Evolutionary conservation across 352 stramenopile genomes (phyloP).

Genomic region (Blastocystis sp.): DNA sequence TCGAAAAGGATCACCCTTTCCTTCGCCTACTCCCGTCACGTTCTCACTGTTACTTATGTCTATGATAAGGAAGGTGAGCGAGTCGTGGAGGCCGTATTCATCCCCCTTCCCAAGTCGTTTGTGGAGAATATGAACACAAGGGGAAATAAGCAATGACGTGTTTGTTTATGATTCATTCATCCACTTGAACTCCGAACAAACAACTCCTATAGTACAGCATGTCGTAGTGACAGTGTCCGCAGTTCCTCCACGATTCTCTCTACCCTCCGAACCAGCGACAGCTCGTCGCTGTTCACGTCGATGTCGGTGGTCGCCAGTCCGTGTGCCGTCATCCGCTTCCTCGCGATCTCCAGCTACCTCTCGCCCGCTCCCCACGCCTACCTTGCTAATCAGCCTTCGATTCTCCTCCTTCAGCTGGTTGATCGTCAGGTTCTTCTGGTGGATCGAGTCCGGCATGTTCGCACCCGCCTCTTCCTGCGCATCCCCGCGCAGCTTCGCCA

Average conservation of each 20-base stretch:
- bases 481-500: no score
- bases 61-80: no score
- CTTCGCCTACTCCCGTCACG: no score
- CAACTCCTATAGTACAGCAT: constrained; percentile 5
- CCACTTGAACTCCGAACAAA: no score
- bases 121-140: no score
- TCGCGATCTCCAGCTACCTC: constrained; percentile 47
- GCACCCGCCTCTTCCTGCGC: no score
- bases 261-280: not conserved
- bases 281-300: constrained; percentile 27
- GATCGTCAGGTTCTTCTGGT: constrained; percentile 26
- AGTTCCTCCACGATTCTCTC: not conserved
- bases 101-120: no score
- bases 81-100: no score
- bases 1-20: no score
- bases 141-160: no score
- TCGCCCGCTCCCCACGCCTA: not conserved
- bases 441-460: constrained; percentile 11
- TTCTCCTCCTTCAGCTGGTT: constrained; percentile 52
- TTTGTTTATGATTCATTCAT: not conserved
- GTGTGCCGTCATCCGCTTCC: constrained; percentile 48
- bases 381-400: constrained; percentile 25
- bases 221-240: not conserved
- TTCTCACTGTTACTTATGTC: no score
- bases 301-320: constrained; percentile 29